A percentile compares a stretch with the other conserved stretches of the same genome.
phyloP scores from a whole-genome alignment of 345 rosid genomes.

The Sisymbrium irio region DNA sequence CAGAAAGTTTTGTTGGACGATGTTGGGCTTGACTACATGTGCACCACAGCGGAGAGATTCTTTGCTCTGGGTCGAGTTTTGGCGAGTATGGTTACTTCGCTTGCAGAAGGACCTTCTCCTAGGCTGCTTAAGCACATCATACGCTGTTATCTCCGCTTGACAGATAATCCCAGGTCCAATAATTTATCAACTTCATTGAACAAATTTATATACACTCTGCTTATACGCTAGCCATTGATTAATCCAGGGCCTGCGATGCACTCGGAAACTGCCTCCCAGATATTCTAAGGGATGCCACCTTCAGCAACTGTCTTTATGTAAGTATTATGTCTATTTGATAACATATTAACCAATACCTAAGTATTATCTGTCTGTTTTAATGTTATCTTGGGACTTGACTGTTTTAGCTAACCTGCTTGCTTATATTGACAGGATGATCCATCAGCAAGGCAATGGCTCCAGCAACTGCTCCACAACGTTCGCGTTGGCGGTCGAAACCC shows the following conservation, averaged over 20 bases:
- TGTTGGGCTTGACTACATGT: slow-evolving; percentile 89
- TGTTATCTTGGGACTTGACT: neutral
- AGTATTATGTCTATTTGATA: slow-evolving; percentile 34
- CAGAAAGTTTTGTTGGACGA: slow-evolving; percentile 81
- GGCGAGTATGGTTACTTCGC: slow-evolving; percentile 78
- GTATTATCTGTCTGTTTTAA: neutral
- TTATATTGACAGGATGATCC: slow-evolving; percentile 67
- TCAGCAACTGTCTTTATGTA: slow-evolving; percentile 72
- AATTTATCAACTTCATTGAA: neutral
- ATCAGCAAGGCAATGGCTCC: slow-evolving; percentile 74
- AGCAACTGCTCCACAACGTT: slow-evolving; percentile 70
- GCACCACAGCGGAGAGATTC: slow-evolving; percentile 80
- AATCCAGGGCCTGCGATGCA: slow-evolving; percentile 79
- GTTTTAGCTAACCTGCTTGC: neutral
- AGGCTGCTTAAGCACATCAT: slow-evolving; percentile 80
- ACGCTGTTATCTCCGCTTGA: slow-evolving; percentile 78
- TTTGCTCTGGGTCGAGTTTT: slow-evolving; percentile 79
- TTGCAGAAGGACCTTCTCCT: slow-evolving; percentile 73
- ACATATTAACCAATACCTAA: neutral
- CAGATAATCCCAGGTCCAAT: slow-evolving; percentile 69
- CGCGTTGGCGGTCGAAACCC: slow-evolving; percentile 44
- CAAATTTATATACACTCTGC: neutral
- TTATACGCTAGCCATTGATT: slow-evolving; percentile 12
- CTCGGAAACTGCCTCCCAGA: slow-evolving; percentile 72
- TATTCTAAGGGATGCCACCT: slow-evolving; percentile 68